Evolutionary conservation across 2,329 filamentous ascomycete species (phyloP), one percentile per base, ranked within the genome.

Genomic region (Ceratocystis diversiconidia): DNA sequence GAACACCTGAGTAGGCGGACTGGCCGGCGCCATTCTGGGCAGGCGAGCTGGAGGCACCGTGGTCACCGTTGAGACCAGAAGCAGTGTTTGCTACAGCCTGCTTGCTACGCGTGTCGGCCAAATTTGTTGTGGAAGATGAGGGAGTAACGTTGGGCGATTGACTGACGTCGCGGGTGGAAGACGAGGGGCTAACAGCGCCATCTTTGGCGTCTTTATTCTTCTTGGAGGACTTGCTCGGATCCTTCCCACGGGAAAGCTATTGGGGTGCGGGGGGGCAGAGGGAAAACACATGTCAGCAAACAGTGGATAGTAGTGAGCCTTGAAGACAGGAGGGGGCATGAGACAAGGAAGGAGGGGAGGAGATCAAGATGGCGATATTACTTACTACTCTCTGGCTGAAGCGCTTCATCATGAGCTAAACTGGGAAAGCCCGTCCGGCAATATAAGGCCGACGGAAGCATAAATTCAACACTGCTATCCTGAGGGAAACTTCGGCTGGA

Each of bases 341-440:
- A 28, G 36, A 22, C 17, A 28, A 50, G 28, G 46, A 63, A 22
- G 6, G 43, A 50, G 43, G 17, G 48, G 48, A n/a, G 12, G 25
- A 32, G 22, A 41, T 32, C 48, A 50, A 36, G 44, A 32, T 59
- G 48, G 17, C 44, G 30, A 41, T 57, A 28, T 25, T 66, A 85
- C 89, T 82, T 85, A 96, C 91, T 82, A 96, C 91, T 88, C 89
- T 90, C 82, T 95, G 90, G 79, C 91, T 89, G 78, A 97, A 95
- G 76, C 90, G 89, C 81, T 96, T 96, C 92, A 97, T 96, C 78
- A 82, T 88, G 77, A 76, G 77, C 70, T 67, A 67, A 61, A 67
- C 62, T 65, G 72, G 72, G 62, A 61, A 59, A 46, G 62, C 65
- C 65, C 62, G 65, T 67, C 65, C 67, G 69, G 65, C 62, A 61